Percentiles rank a stretch among this genome's conserved stretches.
phyloP scores from a whole-genome alignment of 768 basidiomycete species.

The Collybia sordida region DNA sequence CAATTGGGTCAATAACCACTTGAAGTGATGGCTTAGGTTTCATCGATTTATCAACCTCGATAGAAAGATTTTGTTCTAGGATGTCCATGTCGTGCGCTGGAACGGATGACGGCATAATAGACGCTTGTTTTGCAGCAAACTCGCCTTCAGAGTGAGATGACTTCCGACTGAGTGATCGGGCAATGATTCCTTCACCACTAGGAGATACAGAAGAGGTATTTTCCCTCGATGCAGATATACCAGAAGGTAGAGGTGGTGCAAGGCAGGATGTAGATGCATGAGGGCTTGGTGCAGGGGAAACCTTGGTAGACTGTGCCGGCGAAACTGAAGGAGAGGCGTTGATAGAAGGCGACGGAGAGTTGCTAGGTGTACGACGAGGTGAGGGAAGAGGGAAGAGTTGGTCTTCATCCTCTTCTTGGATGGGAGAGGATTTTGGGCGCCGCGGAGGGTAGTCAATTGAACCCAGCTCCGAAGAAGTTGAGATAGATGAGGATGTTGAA shows the following conservation, averaged over 20 bases:
- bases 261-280: constrained; percentile 10
- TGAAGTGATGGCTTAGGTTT: not conserved
- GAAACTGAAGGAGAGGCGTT: constrained; percentile 16
- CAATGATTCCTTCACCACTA: constrained; percentile 11
- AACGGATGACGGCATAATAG: not conserved
- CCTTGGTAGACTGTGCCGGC: constrained; percentile 15
- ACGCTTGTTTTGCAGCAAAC: not conserved
- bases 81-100: not conserved
- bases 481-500: constrained; percentile 6
- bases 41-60: not conserved
- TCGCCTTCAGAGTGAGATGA: not conserved
- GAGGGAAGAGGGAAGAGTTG: constrained; percentile 61
- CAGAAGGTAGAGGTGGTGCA: constrained; percentile 4
- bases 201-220: not conserved
- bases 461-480: constrained; percentile 8
- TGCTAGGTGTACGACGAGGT: constrained; percentile 51
- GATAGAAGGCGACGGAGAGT: constrained; percentile 30
- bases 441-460: constrained; percentile 11
- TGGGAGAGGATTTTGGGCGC: constrained; percentile 31
- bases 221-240: constrained; percentile 2
- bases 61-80: not conserved
- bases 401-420: constrained; percentile 56
- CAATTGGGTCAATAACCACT: not conserved
- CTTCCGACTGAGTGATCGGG: constrained; percentile 14
- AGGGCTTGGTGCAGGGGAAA: not conserved